Evolutionary conservation across 2,329 filamentous ascomycete genomes (phyloP), one percentile per base, ranked within the genome.

Genomic region (Penicillium polonicum): DNA sequence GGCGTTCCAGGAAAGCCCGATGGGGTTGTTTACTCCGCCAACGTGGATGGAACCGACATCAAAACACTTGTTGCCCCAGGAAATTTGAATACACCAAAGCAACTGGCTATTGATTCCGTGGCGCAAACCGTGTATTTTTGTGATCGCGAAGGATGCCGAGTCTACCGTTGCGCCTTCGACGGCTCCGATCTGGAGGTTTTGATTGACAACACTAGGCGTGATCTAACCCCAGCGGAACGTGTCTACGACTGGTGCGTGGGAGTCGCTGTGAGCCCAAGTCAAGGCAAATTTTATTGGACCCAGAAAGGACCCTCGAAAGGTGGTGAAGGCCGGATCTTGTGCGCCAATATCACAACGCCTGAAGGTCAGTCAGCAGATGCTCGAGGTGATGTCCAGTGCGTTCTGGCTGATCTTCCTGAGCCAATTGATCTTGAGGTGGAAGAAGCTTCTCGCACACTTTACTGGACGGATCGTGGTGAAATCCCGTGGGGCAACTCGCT

Each of bases 391-490:
- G 69, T 81, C 17, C 73, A 80, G 49, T 63, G 74, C 0, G 57
- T 86, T 2, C 64, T 81, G 3, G 64, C 76, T 4, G 66, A 66
- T 0, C 70, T 85, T 9, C 82, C 83, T 0, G 83, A 85, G 65
- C 80, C 81, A 0, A 82, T 87, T 55, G 83, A 86, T 65, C 70
- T 87, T 0, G 83, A 84, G 31, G 64, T 86, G 1, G 82, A 85
- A 13, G 72, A 75, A 10, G 68, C 72, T 0, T 65, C 68, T 2
- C 66, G 76, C 39, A 71, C 68, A 2, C 71, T 87, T 31, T 86
- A 83, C 68, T 86, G 84, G 84, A 85, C 84, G 0, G 84, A 87
- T 63, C 75, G 84, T 0, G 85, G 84, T 7, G 84, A 87, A 58
- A 71, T 80, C 1, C 84, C 84, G 0, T 63, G 68, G 3, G 84